Evolutionary conservation across 1,284 basidiomycete species (phyloP), one percentile per base, ranked within the genome.

Genomic region (Vanrija humicola): DNA sequence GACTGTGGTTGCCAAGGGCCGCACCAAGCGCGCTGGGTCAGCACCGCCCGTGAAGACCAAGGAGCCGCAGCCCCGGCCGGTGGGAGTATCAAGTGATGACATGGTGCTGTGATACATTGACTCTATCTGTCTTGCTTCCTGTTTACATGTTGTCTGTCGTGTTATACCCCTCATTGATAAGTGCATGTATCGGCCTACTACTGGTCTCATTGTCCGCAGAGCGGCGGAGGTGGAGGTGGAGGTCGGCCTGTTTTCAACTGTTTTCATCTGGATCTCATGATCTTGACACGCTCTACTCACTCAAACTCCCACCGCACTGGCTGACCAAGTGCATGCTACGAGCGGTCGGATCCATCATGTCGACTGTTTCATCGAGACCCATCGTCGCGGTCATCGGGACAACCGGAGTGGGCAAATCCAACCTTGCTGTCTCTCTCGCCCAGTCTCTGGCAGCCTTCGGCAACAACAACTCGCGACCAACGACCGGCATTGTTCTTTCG

Each of bases 361-460:
- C 34, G 12, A 14, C 34, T 5, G 34, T 34, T 15, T 34, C 34
- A 12, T 34, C 34, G 12, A 34, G 70, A 1, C 56, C 63, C 10
- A 63, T 77, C 40, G 67, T 98, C 49, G 83, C 88, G 10, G 86
- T 98, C 50, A 89, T 93, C 56, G 95, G 95, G 19, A 94, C 92
- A 0, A 99, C 95, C 3, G 96, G 95, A 10, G 93, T 95, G 15
- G 96, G 96, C 52, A 99, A 99, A 77, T 95, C 93, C 6, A 88
- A 90, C 59, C 82, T 98, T 3, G 90, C 90, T 0, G 85, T 98
- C 19, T 86, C 97, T 55, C 81, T 99, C 15, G 92, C 91, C 14
- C 80, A 86, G 25, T 81, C 61, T 3, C 50, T 73, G 7, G 12
- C 21, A 38, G 9, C 44, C 47, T 4, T 16, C 39, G 3, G 26